Conservation (phyloP, 768 basidiomycete genomes). For the Serendipita sp. region DNA sequence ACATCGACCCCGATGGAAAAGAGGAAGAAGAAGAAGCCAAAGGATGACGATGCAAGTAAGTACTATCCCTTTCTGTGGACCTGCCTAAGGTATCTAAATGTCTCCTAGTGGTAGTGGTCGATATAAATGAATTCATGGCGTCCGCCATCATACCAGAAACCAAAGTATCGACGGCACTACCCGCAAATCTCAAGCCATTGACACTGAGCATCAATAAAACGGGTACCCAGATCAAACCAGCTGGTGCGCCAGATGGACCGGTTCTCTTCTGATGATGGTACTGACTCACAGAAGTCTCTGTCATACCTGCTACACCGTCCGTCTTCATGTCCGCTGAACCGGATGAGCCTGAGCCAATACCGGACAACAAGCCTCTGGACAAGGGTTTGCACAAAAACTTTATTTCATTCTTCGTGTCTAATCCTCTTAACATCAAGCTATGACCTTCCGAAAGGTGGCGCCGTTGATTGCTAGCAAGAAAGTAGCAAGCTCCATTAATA, state of each 20-base stretch:
- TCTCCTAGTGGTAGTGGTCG: neutral
- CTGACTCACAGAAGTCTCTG: neutral
- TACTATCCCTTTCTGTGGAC: neutral
- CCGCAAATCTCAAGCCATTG: constrained; percentile 39
- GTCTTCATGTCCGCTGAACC: constrained; percentile 56
- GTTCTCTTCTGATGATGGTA: neutral
- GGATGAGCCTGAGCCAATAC: constrained; percentile 9
- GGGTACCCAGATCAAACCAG: neutral
- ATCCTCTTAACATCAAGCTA: constrained; percentile 14
- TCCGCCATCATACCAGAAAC: neutral
- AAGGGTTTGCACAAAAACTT: neutral
- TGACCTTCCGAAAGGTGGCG: constrained; percentile 52
- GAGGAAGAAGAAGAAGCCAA: constrained; percentile 10
- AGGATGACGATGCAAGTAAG: constrained; percentile 16
- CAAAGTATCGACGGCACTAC: neutral
- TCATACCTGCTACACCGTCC: constrained; percentile 12
- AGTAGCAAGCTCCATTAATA: constrained; percentile 52
- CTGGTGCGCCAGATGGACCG: neutral
- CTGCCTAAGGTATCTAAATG: neutral
- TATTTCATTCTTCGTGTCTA: too few relatives aligned
- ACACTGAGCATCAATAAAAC: constrained; percentile 55
- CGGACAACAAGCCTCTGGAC: constrained; percentile 3
- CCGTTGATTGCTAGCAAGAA: constrained; percentile 76
- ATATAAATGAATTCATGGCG: constrained; percentile 3
- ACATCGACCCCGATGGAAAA: constrained; percentile 24